Evolutionary conservation across 345 rosid genomes (phyloP), one percentile per base, ranked within the genome.

Genomic region (Populus simonii): DNA sequence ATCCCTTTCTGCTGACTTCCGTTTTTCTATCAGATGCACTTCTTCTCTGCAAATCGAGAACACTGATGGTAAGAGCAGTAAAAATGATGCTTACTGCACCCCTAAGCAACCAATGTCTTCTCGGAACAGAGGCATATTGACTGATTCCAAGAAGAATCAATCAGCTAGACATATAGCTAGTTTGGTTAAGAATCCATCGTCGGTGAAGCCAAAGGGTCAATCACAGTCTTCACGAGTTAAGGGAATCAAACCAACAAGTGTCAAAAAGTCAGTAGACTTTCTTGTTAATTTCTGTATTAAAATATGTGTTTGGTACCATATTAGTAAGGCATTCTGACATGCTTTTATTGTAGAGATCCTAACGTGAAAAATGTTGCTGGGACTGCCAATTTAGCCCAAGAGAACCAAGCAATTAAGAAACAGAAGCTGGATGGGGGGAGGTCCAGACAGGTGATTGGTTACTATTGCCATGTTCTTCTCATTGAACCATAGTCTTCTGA

Each of bases 401-500:
- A 96, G 81, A 92, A 91, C 80, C 99, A 92, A 87, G 97, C 99
- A 23, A 87, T 96, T 74, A 96, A 96, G 83, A 86, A 93, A 79
- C 99, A 96, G 89, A 94, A 92, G 91, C 90, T 96, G 74, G 99
- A 94, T 1, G 98, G 88, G 71, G 99, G 99, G 74, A 87, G 74
- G 74, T 86, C 97, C 38, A 92, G 95, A 91, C 97, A 89, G 96
- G 99, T 94, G 76, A 78, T 45, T 65, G 38, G 12, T 38, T 43
- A 15, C 68, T 66, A 1, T 7, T 66, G n/a, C 5, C 51, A 17
- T 36, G 12, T 15, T 55, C 23, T 17, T 27, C 47, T 35, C 17
- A 16, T 8, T 47, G 6, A 51, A 59, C 7, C 5, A 71, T 71
- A 20, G 16, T 70, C 49, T 39, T 23, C 25, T 57, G 69, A 2